These are phyloP conservation scores for Castanea crenata DNA, from an alignment of 306 rosid genomes.

Conservation along the genomic window DNA sequence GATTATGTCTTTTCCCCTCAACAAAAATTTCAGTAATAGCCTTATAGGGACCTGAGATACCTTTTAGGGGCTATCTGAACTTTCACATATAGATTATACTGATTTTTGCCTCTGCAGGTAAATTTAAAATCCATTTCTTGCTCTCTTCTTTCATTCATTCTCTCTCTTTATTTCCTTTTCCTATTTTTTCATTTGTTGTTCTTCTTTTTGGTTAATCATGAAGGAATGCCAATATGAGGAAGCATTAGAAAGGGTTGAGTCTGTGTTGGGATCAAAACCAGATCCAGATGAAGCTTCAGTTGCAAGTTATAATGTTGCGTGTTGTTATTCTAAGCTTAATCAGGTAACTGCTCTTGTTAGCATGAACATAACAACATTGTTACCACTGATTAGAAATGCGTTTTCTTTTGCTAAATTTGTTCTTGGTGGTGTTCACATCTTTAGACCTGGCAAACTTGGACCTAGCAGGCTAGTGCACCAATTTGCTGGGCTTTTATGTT, in stretches of 20 bases:
- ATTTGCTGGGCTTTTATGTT: neutral
- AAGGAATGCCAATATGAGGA: constrained; percentile 83
- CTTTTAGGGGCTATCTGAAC: neutral
- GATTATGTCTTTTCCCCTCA: neutral
- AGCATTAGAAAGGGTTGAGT: constrained; percentile 86
- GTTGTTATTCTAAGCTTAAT: constrained; percentile 90
- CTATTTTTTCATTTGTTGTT: neutral
- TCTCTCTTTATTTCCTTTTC: neutral
- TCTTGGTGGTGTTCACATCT: neutral
- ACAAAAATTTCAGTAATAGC: neutral
- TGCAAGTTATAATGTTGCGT: constrained; percentile 93
- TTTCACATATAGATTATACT: neutral
- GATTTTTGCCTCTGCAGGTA: neutral
- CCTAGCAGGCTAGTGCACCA: neutral
- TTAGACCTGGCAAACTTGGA: neutral
- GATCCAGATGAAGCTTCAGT: constrained; percentile 69
- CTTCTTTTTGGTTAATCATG: constrained; percentile 12
- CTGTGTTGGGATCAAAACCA: constrained; percentile 85
- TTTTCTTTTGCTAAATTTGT: neutral
- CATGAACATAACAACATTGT: neutral
- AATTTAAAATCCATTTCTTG: neutral
- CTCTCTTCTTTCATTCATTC: neutral
- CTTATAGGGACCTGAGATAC: neutral
- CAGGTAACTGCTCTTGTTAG: constrained; percentile 50
- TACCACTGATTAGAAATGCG: neutral